Conservation (phyloP, 2,329 filamentous ascomycete genomes). For the Penicillium brevicompactum region DNA sequence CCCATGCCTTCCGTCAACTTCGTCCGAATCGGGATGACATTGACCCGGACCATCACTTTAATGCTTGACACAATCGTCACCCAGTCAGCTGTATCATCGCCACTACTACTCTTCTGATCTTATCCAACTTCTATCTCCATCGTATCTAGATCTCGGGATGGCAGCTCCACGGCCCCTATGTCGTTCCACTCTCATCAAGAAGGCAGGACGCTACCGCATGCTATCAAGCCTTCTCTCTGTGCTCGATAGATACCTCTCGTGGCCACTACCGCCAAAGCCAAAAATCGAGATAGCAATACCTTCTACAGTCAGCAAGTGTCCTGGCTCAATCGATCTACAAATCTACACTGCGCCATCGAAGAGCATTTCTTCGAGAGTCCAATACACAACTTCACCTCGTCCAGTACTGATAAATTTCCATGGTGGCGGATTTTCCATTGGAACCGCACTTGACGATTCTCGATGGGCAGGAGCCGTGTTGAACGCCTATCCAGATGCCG, state of each 20-base stretch:
- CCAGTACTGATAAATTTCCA: conserved; percentile 25
- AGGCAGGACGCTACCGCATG: conserved; percentile 18
- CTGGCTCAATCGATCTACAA: conserved; percentile 16
- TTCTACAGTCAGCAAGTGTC: conserved; percentile 15
- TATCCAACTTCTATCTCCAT: too few species aligned
- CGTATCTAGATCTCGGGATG: background rate
- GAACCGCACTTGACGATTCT: conserved; percentile 19
- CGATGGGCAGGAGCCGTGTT: conserved; percentile 18
- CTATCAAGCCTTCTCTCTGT: conserved; percentile 13
- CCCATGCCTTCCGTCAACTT: too few species aligned
- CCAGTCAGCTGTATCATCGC: too few species aligned
- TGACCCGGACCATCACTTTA: too few species aligned
- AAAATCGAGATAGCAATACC: conserved; percentile 16
- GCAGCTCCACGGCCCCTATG: background rate
- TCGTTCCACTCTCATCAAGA: conserved; percentile 8
- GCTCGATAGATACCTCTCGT: conserved; percentile 21
- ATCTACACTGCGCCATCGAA: conserved; percentile 15
- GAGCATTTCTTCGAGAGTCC: background rate
- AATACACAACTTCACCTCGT: background rate
- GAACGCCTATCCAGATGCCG: conserved; percentile 11
- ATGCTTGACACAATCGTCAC: too few species aligned
- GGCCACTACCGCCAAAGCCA: conserved; percentile 12
- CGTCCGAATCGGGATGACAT: too few species aligned
- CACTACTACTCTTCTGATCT: background rate
- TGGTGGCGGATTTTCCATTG: conserved; percentile 24